Evolutionary conservation across 108 stramenopile genomes (phyloP).

Genomic region (Cyclostephanos invisitatus): DNA sequence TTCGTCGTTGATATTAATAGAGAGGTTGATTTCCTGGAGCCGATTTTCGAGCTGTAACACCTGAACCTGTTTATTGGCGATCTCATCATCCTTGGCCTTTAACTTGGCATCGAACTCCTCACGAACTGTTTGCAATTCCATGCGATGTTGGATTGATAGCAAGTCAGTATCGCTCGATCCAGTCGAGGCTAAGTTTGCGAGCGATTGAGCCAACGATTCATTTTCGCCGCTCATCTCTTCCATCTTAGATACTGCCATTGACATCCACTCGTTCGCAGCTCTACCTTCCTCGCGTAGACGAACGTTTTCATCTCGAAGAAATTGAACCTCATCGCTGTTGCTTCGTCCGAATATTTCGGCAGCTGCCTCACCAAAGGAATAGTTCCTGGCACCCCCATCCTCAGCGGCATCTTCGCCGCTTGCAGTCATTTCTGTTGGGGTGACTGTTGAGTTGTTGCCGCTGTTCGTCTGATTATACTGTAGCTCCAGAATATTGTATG

Average conservation of each 20-base stretch:
- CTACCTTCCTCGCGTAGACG: constrained; percentile 63
- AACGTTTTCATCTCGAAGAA: constrained; percentile 63
- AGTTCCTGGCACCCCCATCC: constrained; percentile 21
- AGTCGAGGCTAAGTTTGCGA: not conserved
- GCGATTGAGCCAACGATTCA: constrained; percentile 26
- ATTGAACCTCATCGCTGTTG: constrained; percentile 40
- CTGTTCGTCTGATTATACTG: constrained; percentile 57
- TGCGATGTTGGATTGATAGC: constrained; percentile 8
- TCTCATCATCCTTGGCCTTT: constrained; percentile 43
- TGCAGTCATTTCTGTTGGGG: constrained; percentile 40
- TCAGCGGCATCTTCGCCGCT: constrained; percentile 34
- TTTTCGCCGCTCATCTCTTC: constrained; percentile 66
- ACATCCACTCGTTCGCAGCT: constrained; percentile 85
- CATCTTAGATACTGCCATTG: constrained; percentile 78
- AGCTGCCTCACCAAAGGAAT: constrained; percentile 16
- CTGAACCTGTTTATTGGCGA: constrained; percentile 21
- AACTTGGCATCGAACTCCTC: constrained; percentile 18
- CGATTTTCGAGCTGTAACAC: constrained; percentile 35
- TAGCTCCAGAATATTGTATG: constrained; percentile 71
- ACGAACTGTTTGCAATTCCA: constrained; percentile 23
- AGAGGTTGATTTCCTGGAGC: constrained; percentile 39
- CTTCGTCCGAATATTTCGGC: constrained; percentile 23
- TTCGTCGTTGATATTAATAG: not conserved
- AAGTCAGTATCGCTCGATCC: constrained; percentile 4
- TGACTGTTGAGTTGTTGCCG: not conserved